A percentile compares a stretch with the other conserved stretches of the same genome.
Conservation (phyloP, 495 filamentous ascomycete species). For the Cercophora newfieldiana region DNA sequence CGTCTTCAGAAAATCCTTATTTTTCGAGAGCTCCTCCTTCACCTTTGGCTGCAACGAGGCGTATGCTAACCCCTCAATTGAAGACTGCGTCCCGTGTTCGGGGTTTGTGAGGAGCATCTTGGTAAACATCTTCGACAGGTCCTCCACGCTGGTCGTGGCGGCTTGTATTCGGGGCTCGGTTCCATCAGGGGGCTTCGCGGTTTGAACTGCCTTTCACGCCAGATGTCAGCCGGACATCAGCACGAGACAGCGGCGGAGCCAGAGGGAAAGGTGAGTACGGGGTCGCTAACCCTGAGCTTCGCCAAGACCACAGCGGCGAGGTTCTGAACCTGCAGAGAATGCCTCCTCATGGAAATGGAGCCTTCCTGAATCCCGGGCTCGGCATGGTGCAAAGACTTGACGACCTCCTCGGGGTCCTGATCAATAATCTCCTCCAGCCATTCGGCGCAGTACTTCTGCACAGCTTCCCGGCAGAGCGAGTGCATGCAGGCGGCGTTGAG, state of each 20-base stretch:
- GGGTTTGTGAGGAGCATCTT: constrained; percentile 66
- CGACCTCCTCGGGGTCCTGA: constrained; percentile 61
- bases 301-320: constrained; percentile 85
- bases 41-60: constrained; percentile 78
- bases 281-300: constrained; percentile 61
- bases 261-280: constrained; percentile 15
- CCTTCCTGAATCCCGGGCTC: constrained; percentile 44
- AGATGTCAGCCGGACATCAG: constrained; percentile 49
- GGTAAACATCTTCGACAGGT: constrained; percentile 77
- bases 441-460: constrained; percentile 73
- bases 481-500: constrained; percentile 88
- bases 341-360: constrained; percentile 48
- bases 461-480: constrained; percentile 70
- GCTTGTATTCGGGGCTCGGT: constrained; percentile 44
- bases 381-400: constrained; percentile 46
- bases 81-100: constrained; percentile 58
- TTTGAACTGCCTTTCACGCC: constrained; percentile 53
- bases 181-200: constrained; percentile 39
- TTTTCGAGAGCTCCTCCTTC: constrained; percentile 73
- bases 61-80: constrained; percentile 92
- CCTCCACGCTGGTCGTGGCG: constrained; percentile 60
- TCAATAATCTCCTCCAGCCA: constrained; percentile 81
- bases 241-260: constrained; percentile 17
- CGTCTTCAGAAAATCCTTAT: constrained; percentile 63
- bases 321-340: constrained; percentile 52